Conservation (phyloP, 2,329 filamentous ascomycete genomes). For the Cercospora zeae-maydis region DNA sequence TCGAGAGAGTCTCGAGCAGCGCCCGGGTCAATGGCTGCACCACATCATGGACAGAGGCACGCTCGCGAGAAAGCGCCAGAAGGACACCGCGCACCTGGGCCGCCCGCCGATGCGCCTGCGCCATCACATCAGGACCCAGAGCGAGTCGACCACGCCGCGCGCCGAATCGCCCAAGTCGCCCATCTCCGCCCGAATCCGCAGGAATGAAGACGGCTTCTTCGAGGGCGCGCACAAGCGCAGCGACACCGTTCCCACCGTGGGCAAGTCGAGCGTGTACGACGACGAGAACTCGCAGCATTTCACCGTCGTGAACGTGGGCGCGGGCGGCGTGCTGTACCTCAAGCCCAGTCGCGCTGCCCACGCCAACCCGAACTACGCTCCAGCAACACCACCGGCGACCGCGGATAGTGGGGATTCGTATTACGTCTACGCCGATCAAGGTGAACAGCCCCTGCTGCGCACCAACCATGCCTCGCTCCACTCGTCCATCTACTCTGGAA, state of each 20-base stretch:
- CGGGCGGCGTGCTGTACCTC: constrained; percentile 46
- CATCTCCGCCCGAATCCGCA: constrained; percentile 21
- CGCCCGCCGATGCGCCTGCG: constrained; percentile 20
- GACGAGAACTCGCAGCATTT: constrained; percentile 38
- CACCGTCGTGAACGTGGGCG: constrained; percentile 47
- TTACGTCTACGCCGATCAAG: constrained; percentile 13
- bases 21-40: constrained; percentile 24
- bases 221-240: constrained; percentile 19
- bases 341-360: constrained; percentile 38
- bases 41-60: constrained; percentile 24
- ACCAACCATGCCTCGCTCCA: constrained; percentile 19
- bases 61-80: constrained; percentile 25
- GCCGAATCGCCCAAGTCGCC: constrained; percentile 12
- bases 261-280: constrained; percentile 26
- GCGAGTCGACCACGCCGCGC: constrained; percentile 10
- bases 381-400: constrained; percentile 31
- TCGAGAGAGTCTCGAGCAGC: constrained; percentile 14
- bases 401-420: constrained; percentile 23
- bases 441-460: constrained; percentile 18
- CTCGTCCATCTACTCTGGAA: constrained; percentile 20
- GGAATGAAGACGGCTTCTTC: constrained; percentile 21
- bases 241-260: constrained; percentile 20
- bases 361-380: constrained; percentile 23
- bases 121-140: constrained; percentile 14
- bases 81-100: constrained; percentile 24